These are phyloP conservation scores for Grosmannia huntii DNA, from an alignment of 2,329 filamentous ascomycete species.

Conservation along the genomic window DNA sequence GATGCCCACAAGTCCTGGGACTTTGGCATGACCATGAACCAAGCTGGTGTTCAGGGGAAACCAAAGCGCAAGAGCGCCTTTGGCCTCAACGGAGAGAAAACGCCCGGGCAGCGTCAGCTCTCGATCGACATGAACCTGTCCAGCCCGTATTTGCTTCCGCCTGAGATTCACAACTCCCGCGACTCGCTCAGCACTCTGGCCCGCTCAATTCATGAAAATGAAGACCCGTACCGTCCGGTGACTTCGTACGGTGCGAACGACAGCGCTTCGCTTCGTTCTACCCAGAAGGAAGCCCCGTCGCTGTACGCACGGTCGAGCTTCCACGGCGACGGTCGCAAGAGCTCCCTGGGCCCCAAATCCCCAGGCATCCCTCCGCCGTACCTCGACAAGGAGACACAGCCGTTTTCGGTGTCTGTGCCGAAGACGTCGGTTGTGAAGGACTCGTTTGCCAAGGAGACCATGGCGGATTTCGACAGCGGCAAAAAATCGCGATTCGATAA, in stretches of 20 bases:
- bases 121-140: constrained; percentile 64
- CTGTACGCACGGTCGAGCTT: no score
- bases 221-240: constrained; percentile 72
- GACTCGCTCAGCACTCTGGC: constrained; percentile 83
- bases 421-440: not conserved
- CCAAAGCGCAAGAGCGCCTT: constrained; percentile 31
- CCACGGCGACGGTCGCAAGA: no score
- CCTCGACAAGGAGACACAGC: not conserved
- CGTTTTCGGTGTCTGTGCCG: not conserved
- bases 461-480: constrained; percentile 13
- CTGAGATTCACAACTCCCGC: constrained; percentile 61
- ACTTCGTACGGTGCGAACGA: constrained; percentile 44
- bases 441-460: constrained; percentile 3
- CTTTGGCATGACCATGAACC: constrained; percentile 61
- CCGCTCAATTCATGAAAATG: constrained; percentile 56
- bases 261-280: constrained; percentile 41
- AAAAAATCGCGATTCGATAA: not conserved
- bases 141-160: constrained; percentile 89
- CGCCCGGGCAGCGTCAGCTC: constrained; percentile 36
- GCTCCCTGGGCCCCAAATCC: not conserved
- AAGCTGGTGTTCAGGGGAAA: constrained; percentile 18
- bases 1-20: constrained; percentile 88
- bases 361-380: not conserved
- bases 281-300: constrained; percentile 27
- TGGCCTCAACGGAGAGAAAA: constrained; percentile 40